Percentiles rank a stretch among this genome's conserved stretches.
phyloP scores from a whole-genome alignment of 208 protist species.

The Leishmania lainsoni region DNA sequence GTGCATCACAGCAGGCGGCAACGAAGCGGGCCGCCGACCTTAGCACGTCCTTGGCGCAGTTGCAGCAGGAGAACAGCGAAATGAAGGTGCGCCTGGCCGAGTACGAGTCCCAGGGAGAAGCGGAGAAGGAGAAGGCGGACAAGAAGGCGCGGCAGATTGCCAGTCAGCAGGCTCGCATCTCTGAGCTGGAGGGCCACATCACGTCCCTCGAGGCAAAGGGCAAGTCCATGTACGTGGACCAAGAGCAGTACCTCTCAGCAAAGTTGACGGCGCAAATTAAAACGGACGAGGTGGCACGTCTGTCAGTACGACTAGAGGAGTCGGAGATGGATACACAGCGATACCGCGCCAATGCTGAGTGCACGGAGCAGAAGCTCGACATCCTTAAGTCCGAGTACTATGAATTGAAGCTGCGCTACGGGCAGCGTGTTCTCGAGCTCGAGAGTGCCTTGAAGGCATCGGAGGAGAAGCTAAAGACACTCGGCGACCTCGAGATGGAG shows the following conservation, averaged over 20 bases:
- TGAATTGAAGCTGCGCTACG: slow-evolving; percentile 79
- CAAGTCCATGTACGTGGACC: slow-evolving; percentile 57
- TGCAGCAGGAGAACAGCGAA: slow-evolving; percentile 61
- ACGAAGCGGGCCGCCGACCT: slow-evolving; percentile 64
- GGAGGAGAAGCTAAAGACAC: slow-evolving; percentile 84
- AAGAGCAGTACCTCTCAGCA: slow-evolving; percentile 83
- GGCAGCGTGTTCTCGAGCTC: slow-evolving; percentile 77
- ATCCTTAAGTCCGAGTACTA: slow-evolving; percentile 92
- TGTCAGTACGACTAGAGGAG: slow-evolving; percentile 77
- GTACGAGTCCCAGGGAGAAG: slow-evolving; percentile 39
- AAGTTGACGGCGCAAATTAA: slow-evolving; percentile 83
- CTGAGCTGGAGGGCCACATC: slow-evolving; percentile 71
- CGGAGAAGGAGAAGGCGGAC: slow-evolving; percentile 37
- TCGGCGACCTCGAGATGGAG: slow-evolving; percentile 85
- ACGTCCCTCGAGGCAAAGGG: slow-evolving; percentile 59
- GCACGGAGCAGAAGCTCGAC: slow-evolving; percentile 88
- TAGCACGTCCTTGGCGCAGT: slow-evolving; percentile 36
- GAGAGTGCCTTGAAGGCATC: slow-evolving; percentile 65
- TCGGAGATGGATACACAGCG: slow-evolving; percentile 77
- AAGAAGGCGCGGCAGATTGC: slow-evolving; percentile 41
- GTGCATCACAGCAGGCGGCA: slow-evolving; percentile 55
- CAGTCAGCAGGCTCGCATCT: slow-evolving; percentile 44
- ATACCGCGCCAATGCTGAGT: slow-evolving; percentile 81
- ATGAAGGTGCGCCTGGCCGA: slow-evolving; percentile 59
- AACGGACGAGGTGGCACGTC: slow-evolving; percentile 81